Percentiles rank a stretch among this genome's conserved stretches.
phyloP scores from a whole-genome alignment of 2,329 filamentous ascomycete species.

The Paecilomyces fulvus region DNA sequence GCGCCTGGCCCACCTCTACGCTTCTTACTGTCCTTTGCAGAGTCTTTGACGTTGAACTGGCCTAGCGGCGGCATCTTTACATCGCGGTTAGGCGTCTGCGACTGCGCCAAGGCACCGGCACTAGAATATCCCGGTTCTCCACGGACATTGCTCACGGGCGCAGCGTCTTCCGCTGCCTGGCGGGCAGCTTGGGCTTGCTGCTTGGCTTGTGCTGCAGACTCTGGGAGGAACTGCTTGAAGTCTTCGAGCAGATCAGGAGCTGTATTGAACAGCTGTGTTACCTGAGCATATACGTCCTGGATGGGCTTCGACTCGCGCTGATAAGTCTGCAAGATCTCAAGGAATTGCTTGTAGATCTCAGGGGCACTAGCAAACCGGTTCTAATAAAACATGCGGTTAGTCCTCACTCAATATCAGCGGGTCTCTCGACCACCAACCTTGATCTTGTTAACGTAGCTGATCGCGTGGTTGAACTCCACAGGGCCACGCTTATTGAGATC shows the following conservation, averaged over 20 bases:
- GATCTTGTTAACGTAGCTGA: slow-evolving; percentile 99
- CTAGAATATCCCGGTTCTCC: slow-evolving; percentile 41
- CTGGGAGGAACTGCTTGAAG: slow-evolving; percentile 96
- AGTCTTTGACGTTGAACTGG: slow-evolving; percentile 80
- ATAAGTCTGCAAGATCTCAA: slow-evolving; percentile 96
- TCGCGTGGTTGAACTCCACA: slow-evolving; percentile 98
- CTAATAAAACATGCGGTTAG: slow-evolving; percentile 36
- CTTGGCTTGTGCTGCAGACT: slow-evolving; percentile 67
- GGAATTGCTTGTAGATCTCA: slow-evolving; percentile 98
- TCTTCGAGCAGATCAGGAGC: slow-evolving; percentile 94
- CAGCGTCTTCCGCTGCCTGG: slow-evolving; percentile 60
- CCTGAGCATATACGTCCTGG: slow-evolving; percentile 94
- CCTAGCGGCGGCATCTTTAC: slow-evolving; percentile 82
- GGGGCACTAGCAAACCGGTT: slow-evolving; percentile 95
- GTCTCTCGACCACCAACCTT: slow-evolving; percentile 58
- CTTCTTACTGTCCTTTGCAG: slow-evolving; percentile 86
- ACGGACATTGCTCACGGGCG: slow-evolving; percentile 56
- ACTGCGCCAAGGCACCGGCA: slow-evolving; percentile 34
- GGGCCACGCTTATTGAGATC: slow-evolving; percentile 77
- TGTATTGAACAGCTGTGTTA: slow-evolving; percentile 85
- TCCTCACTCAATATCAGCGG: neutral
- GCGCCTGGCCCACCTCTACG: slow-evolving; percentile 53
- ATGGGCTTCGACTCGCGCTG: slow-evolving; percentile 97
- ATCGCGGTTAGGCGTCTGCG: slow-evolving; percentile 44
- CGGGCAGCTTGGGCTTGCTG: slow-evolving; percentile 49